Evolutionary conservation across 148 eudicot species (phyloP).

Genomic region (Fagopyrum tataricum): DNA sequence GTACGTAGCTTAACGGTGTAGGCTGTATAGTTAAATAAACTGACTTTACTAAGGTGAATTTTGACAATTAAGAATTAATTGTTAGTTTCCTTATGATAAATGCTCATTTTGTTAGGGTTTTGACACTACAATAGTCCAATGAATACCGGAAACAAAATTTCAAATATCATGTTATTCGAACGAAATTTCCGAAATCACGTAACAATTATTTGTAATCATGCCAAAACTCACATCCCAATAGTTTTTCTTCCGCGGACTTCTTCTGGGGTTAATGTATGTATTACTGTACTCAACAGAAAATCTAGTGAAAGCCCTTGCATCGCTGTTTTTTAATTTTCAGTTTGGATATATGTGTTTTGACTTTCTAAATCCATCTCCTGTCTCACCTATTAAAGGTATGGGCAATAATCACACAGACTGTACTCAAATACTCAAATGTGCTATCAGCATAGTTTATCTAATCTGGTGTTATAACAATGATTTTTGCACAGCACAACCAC

Average conservation of each 20-base stretch:
- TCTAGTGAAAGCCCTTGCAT: background rate
- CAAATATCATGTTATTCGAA: background rate
- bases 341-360: background rate
- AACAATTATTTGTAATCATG: background rate
- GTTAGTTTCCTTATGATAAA: too few relatives aligned
- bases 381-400: background rate
- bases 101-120: background rate
- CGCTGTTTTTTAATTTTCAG: background rate
- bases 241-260: background rate
- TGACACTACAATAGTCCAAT: background rate
- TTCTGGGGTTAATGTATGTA: background rate
- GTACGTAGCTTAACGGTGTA: too few relatives aligned
- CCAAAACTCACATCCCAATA: background rate
- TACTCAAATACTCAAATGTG: background rate
- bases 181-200: background rate
- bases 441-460: background rate
- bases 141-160: background rate
- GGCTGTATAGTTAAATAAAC: too few relatives aligned
- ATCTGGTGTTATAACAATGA: background rate
- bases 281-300: background rate
- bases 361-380: conserved; percentile 3
- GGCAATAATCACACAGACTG: background rate
- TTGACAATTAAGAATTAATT: too few relatives aligned
- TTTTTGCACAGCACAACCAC: background rate
- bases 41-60: too few relatives aligned